Base-by-base conservation (phyloP, 2,329 filamentous ascomycete species). In the Fusarium napiforme region DNA sequence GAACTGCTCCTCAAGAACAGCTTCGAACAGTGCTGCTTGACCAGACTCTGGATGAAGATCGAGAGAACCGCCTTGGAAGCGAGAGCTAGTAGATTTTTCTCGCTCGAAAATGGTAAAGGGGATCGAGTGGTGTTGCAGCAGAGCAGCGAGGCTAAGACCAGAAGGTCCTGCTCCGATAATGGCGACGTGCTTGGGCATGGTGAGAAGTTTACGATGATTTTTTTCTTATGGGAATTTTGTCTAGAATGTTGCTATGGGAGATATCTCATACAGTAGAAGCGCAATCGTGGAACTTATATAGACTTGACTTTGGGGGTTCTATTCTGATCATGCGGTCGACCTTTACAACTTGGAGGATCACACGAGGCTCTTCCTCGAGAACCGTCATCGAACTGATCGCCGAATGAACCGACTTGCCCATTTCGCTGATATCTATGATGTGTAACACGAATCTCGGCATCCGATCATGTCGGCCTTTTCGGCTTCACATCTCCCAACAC, bases 171-270 rank as follows among this genome's bases (percentile, higher is more conserved):
- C 55, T 28, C 55, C 55, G 4, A 58, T 28, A 4, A 58, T 58
- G n/a, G 55, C 18, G 18, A 58, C 36, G 5, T 46, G 55, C n/a
- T 58, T 58, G 12, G 28, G 7, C 55, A 58, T 58, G 30, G 1
- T 36, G 30, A 14, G 2, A 14, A n/a, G 7, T 1, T 7, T 34
- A 18, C 28, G 1, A 26, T 12, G 9, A 9, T 46, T 23, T 2
- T 2, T 0, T 2, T 21, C 7, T 3, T 0, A 16, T n/a, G 18
- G 36, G 19, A 4, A 5, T 2, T 3, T 19, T 52, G n/a, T 15
- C 2, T 4, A 5, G 0, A 19, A 3, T 21, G 11, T 36, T 52
- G 16, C 3, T 8, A 6, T 3, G 10, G 3, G 4, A 36, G 9
- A 10, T 19, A 11, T 21, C 9, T 10, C 4, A 26, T 11, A 9